These are phyloP conservation scores for Clonostachys byssicola DNA, from an alignment of 2,329 filamentous ascomycete genomes.

Conservation along the genomic window DNA sequence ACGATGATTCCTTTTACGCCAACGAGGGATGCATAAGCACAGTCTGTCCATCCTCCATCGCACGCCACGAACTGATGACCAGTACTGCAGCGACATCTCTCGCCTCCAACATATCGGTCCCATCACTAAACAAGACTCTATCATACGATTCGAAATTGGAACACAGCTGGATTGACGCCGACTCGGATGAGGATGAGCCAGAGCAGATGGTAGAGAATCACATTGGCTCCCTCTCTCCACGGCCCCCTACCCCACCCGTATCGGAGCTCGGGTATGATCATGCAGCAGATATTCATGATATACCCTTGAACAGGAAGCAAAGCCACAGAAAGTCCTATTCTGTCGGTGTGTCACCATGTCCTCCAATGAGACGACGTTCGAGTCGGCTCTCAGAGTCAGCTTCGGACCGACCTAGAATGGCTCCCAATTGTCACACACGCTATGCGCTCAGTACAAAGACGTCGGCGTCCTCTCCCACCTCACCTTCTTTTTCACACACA, in stretches of 20 bases:
- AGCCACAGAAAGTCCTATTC: slow-evolving; percentile 15
- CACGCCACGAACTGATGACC: slow-evolving; percentile 25
- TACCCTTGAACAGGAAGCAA: too few relatives aligned
- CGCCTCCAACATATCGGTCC: slow-evolving; percentile 17
- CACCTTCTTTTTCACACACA: too few relatives aligned
- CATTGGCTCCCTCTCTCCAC: slow-evolving; percentile 14
- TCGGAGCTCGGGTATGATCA: too few relatives aligned
- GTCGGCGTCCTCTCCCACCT: too few relatives aligned
- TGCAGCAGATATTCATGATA: too few relatives aligned
- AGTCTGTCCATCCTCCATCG: slow-evolving; percentile 20
- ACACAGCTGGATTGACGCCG: slow-evolving; percentile 30
- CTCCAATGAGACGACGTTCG: too few relatives aligned
- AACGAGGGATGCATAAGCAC: slow-evolving; percentile 22
- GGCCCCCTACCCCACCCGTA: slow-evolving; percentile 19
- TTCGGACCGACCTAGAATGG: too few relatives aligned
- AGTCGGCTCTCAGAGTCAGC: too few relatives aligned
- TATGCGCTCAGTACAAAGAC: too few relatives aligned
- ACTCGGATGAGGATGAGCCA: slow-evolving; percentile 23
- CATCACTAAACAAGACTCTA: slow-evolving; percentile 15
- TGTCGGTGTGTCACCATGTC: slow-evolving; percentile 4
- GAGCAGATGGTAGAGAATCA: slow-evolving; percentile 6
- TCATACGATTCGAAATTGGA: slow-evolving; percentile 10
- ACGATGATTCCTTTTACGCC: slow-evolving; percentile 21
- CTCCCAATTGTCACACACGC: too few relatives aligned
- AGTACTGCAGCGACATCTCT: slow-evolving; percentile 29